Conservation (phyloP, 2,329 filamentous ascomycete genomes). For the Microsporum ferrugineum region DNA sequence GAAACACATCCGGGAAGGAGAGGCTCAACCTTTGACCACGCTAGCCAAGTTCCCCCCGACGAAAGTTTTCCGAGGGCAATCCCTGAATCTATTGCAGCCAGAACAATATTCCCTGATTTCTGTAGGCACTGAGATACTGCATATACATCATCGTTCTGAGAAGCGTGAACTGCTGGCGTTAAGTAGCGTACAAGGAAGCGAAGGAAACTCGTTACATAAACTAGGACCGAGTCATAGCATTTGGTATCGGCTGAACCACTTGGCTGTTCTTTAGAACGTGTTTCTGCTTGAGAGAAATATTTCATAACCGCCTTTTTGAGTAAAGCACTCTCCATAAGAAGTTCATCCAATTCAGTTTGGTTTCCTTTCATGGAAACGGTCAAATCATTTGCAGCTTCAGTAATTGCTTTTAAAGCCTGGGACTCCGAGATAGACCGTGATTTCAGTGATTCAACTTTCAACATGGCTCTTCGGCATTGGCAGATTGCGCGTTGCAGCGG, state of each 20-base stretch:
- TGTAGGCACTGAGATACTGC: conserved; percentile 23
- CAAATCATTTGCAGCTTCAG: conserved; percentile 26
- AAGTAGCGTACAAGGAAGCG: conserved; percentile 34
- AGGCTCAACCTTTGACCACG: conserved; percentile 30
- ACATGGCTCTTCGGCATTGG: conserved; percentile 29
- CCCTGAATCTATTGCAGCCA: conserved; percentile 32
- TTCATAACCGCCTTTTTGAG: conserved; percentile 34
- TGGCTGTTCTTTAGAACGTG: conserved; percentile 10
- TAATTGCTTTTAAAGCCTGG: conserved; percentile 19
- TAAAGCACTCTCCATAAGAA: conserved; percentile 33
- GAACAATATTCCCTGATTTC: conserved; percentile 27
- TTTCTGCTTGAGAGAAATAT: conserved; percentile 17
- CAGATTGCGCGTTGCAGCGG: conserved; percentile 28
- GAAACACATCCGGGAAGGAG: conserved; percentile 29
- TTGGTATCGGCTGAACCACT: conserved; percentile 12
- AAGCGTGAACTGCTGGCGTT: conserved; percentile 19
- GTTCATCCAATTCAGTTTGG: conserved; percentile 32
- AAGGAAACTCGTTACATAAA: conserved; percentile 30
- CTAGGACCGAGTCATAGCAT: conserved; percentile 20
- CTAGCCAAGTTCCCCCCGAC: conserved; percentile 25
- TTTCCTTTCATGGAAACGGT: conserved; percentile 30
- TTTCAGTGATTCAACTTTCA: conserved; percentile 26
- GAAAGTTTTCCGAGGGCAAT: conserved; percentile 31
- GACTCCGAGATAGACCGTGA: conserved; percentile 16
- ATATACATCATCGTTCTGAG: conserved; percentile 22